These are phyloP conservation scores for Hyphodiscus hymeniophilus DNA, from an alignment of 495 filamentous ascomycete genomes.

Conservation along the genomic window DNA sequence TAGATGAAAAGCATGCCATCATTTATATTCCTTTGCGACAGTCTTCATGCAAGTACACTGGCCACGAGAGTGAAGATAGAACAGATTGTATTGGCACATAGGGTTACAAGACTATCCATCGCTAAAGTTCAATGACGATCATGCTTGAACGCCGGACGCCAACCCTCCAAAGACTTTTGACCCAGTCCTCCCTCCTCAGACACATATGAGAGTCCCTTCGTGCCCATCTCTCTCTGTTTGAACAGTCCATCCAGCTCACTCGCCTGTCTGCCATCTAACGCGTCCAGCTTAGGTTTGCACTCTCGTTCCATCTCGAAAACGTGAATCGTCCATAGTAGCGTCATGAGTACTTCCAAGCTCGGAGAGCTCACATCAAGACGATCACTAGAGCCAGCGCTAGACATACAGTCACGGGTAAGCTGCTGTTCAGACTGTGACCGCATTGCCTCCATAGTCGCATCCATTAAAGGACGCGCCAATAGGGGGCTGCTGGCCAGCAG, in stretches of 20 bases:
- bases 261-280: constrained; percentile 20
- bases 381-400: constrained; percentile 26
- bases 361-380: constrained; percentile 36
- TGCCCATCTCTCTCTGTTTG: constrained; percentile 15
- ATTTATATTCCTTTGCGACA: too few species aligned
- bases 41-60: too few species aligned
- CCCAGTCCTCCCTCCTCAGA: too few species aligned
- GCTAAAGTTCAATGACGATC: constrained; percentile 8
- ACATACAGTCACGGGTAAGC: constrained; percentile 20
- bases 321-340: constrained; percentile 41
- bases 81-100: constrained; percentile 4
- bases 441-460: constrained; percentile 88
- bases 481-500: constrained; percentile 76
- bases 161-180: constrained; percentile 21
- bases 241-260: constrained; percentile 20
- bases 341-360: constrained; percentile 43
- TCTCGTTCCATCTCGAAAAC: constrained; percentile 24
- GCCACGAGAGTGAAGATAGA: not conserved
- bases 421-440: constrained; percentile 49
- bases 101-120: constrained; percentile 1
- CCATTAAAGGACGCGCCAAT: constrained; percentile 82
- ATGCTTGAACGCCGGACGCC: constrained; percentile 17
- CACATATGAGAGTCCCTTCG: not conserved
- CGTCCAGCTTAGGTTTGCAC: constrained; percentile 18
- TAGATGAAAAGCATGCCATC: too few species aligned